Evolutionary conservation across 1,139 yeast species (phyloP).

Genomic region (Taiozyma onychis): DNA sequence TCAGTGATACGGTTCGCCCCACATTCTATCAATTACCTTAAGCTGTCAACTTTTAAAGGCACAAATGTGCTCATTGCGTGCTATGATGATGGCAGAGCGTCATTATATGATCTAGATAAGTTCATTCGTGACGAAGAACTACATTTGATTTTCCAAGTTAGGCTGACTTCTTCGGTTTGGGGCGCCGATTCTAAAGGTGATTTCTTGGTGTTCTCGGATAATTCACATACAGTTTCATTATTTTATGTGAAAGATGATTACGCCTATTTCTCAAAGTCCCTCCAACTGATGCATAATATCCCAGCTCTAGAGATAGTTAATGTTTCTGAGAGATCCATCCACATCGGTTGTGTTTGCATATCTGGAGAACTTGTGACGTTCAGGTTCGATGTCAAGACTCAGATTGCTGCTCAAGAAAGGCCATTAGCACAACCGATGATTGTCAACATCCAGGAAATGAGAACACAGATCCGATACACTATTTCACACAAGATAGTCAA

Average conservation of each 20-base stretch:
- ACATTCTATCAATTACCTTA: constrained; percentile 48
- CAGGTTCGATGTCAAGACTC: constrained; percentile 22
- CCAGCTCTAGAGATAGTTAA: constrained; percentile 48
- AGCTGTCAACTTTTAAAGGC: constrained; percentile 28
- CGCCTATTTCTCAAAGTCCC: constrained; percentile 25
- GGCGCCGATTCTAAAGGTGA: constrained; percentile 48
- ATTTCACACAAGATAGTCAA: constrained; percentile 16
- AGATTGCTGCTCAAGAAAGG: neutral
- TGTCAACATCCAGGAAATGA: neutral
- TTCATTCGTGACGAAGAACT: constrained; percentile 3
- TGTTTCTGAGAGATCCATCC: constrained; percentile 17
- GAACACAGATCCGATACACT: neutral
- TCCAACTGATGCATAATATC: constrained; percentile 48
- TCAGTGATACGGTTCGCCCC: constrained; percentile 51
- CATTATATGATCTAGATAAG: constrained; percentile 37
- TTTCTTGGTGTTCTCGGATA: constrained; percentile 51
- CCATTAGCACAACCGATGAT: neutral
- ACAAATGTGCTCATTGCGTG: constrained; percentile 41
- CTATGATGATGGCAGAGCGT: constrained; percentile 51
- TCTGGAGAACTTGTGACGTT: constrained; percentile 43
- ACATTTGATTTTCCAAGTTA: constrained; percentile 34
- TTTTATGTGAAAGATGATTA: constrained; percentile 28
- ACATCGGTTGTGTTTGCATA: constrained; percentile 40
- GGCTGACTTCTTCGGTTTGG: constrained; percentile 52
- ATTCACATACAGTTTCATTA: constrained; percentile 43